Conservation (phyloP, 2,329 filamentous ascomycete species). For the Pseudogymnoascus sp. region DNA sequence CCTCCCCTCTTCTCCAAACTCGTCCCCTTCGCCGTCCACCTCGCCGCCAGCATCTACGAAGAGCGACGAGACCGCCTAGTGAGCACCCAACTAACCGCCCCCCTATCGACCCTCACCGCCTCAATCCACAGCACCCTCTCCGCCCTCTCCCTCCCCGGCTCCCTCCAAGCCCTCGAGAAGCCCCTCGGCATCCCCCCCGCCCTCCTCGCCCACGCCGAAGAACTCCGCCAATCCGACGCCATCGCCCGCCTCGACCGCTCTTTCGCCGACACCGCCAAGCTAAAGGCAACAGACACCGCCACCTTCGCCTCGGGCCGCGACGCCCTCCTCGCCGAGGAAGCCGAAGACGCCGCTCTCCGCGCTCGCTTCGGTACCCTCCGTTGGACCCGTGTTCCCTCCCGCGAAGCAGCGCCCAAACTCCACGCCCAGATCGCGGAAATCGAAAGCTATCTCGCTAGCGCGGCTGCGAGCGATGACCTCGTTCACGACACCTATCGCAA, state of each 20-base stretch:
- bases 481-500: slow-evolving; percentile 64
- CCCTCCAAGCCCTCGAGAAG: slow-evolving; percentile 88
- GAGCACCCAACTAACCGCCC: slow-evolving; percentile 76
- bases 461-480: slow-evolving; percentile 55
- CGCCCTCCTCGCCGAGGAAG: slow-evolving; percentile 67
- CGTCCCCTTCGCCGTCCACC: slow-evolving; percentile 90
- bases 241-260: slow-evolving; percentile 67
- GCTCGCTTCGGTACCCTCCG: slow-evolving; percentile 77
- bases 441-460: slow-evolving; percentile 73
- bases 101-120: slow-evolving; percentile 73
- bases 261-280: slow-evolving; percentile 80
- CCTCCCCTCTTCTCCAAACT: slow-evolving; percentile 80
- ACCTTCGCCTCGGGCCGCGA: slow-evolving; percentile 78
- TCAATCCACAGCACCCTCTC: slow-evolving; percentile 71
- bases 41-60: slow-evolving; percentile 91
- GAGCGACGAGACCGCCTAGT: slow-evolving; percentile 85
- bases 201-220: slow-evolving; percentile 82
- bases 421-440: slow-evolving; percentile 51
- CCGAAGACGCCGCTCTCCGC: slow-evolving; percentile 70
- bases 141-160: slow-evolving; percentile 81
- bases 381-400: slow-evolving; percentile 66
- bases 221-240: slow-evolving; percentile 84
- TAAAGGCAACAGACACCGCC: slow-evolving; percentile 70
- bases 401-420: slow-evolving; percentile 48
- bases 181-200: slow-evolving; percentile 81